Evolutionary conservation across 2,329 filamentous ascomycete genomes (phyloP), one percentile per base, ranked within the genome.

Genomic region (Fusarium sp.): DNA sequence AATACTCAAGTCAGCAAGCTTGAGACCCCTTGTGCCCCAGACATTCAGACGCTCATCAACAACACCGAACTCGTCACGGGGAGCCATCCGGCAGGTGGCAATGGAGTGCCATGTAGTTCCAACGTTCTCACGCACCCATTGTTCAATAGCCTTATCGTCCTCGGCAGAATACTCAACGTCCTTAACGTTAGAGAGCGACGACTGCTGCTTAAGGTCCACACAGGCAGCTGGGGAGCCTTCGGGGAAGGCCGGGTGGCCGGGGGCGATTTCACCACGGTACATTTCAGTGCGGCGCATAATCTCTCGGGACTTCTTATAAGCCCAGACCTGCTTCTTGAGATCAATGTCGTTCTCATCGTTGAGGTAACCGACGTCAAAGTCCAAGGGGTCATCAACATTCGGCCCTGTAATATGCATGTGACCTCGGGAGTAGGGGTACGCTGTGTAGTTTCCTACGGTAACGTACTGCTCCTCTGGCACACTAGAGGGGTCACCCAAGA

Each of bases 261-360:
- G 70, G 4, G 82, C 79, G 4, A 86, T 42, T 74, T 89, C 85
- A 75, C 89, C 84, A 69, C 85, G 79, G 80, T 88, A 92, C 75
- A 87, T 85, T 2, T 84, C 80, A 75, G 90, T 88, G 8, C 90
- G 88, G 3, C 91, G 87, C 57, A 86, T 84, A 65, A 93, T 88
- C 78, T 92, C 90, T 2, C 91, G 89, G 22, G 86, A 85, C 75
- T 88, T 88, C 81, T 93, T 93, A 83, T 93, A 93, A 0, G 84
- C 87, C 90, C 91, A 92, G 6, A 91, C 76, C 27, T 90, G 87
- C 76, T 88, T 90, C 80, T 89, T 88, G 45, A 92, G 57, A 76
- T 92, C 91, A 20, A 90, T 80, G 75, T 92, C 91, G 27, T 89
- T 77, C 16, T 82, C 74, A 59, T 91, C 87, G 6, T 81, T 85